phyloP scores from a whole-genome alignment of 257 asterid species.

The Haberlea rhodopensis region DNA sequence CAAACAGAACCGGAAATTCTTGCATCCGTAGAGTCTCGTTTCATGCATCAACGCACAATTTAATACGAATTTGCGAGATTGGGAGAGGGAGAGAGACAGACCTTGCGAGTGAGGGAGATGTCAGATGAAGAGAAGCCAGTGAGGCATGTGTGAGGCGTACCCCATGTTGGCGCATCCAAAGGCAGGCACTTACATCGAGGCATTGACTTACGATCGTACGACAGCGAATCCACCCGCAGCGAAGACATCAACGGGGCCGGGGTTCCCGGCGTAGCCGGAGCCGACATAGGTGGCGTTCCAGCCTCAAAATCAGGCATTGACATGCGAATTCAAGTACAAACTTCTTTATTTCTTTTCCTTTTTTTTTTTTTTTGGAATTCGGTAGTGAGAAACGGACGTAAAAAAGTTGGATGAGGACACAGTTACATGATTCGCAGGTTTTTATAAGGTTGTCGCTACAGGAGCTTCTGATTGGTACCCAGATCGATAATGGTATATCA shows the following conservation, averaged over 20 bases:
- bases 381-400: not conserved
- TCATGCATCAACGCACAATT: too few species aligned
- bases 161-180: conserved; percentile 63
- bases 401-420: conserved; percentile 6
- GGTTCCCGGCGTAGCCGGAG: conserved; percentile 91
- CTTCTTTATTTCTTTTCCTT: not conserved
- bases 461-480: conserved; percentile 39
- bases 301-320: conserved; percentile 59
- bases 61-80: not conserved
- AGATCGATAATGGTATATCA: conserved; percentile 30
- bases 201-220: conserved; percentile 85
- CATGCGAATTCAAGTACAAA: not conserved
- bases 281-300: conserved; percentile 46
- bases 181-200: conserved; percentile 93
- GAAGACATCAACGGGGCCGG: conserved; percentile 68
- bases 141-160: conserved; percentile 75
- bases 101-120: conserved; percentile 92
- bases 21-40: too few species aligned
- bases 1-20: too few species aligned
- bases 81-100: conserved; percentile 1
- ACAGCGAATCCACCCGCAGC: conserved; percentile 60
- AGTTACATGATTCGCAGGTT: conserved; percentile 40
- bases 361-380: not conserved
- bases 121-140: conserved; percentile 59
- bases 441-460: conserved; percentile 46